Evolutionary conservation across 176 grass and related monocot species (phyloP).

Genomic region (Eremochloa ophiuroides): DNA sequence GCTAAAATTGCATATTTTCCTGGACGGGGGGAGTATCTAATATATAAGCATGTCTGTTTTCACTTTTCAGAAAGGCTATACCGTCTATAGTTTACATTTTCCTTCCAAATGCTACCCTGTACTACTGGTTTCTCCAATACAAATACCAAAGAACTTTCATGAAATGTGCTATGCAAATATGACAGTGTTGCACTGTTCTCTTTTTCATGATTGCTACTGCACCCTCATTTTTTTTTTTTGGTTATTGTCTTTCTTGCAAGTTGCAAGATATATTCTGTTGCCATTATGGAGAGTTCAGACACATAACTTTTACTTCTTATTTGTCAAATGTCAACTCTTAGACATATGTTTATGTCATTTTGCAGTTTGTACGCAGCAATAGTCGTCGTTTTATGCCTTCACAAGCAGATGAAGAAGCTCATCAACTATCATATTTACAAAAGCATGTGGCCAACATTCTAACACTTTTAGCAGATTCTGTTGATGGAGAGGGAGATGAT

Average conservation of each 20-base stretch:
- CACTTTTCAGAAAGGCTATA: neutral
- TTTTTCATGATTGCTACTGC: neutral
- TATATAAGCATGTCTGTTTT: neutral
- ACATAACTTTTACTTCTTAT: conserved; percentile 4
- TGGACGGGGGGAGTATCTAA: too few relatives aligned
- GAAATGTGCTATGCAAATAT: neutral
- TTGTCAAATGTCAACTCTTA: neutral
- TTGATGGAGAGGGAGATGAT: conserved; percentile 72
- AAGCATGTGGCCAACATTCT: conserved; percentile 90
- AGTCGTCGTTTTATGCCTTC: conserved; percentile 93
- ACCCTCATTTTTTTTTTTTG: neutral
- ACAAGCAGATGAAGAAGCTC: conserved; percentile 90
- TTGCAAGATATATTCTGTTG: neutral
- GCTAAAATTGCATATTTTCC: too few relatives aligned
- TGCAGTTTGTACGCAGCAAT: conserved; percentile 91
- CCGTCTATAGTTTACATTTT: neutral
- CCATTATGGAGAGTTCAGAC: neutral
- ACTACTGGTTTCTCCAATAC: neutral
- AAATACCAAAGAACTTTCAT: conserved; percentile 9
- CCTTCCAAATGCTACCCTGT: neutral
- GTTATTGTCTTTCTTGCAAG: neutral
- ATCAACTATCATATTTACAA: conserved; percentile 95
- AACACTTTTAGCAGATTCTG: conserved; percentile 68
- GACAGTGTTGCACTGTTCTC: neutral
- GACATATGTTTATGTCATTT: conserved; percentile 26